These are phyloP conservation scores for Fusarium scirpi DNA, from an alignment of 2,329 filamentous ascomycete genomes.

Conservation along the genomic window DNA sequence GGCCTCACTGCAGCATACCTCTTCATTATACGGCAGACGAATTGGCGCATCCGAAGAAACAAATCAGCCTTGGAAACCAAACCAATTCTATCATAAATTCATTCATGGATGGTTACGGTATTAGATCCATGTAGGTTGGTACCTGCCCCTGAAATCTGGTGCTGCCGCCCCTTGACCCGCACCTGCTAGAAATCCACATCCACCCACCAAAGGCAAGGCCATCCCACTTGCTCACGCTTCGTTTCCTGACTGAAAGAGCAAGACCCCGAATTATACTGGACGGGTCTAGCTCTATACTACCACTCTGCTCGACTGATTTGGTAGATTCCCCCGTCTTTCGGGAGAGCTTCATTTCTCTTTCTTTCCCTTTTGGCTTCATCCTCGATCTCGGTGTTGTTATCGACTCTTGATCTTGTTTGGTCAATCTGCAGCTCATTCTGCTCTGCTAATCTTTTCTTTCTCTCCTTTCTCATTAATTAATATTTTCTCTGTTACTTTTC, in stretches of 20 bases:
- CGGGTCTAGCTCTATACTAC: conserved; percentile 16
- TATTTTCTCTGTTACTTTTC: conserved; percentile 1
- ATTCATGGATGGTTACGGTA: conserved; percentile 8
- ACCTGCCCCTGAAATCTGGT: conserved; percentile 45
- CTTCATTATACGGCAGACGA: background rate
- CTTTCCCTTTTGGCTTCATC: conserved; percentile 19
- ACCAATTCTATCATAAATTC: conserved; percentile 5
- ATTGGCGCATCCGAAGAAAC: background rate
- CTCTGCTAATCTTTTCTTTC: conserved; percentile 23
- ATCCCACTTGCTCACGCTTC: conserved; percentile 13
- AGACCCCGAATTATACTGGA: conserved; percentile 42
- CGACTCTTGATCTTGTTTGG: conserved; percentile 10
- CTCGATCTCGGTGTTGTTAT: conserved; percentile 11
- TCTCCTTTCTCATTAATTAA: conserved; percentile 29
- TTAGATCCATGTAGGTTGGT: conserved; percentile 31
- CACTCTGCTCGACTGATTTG: conserved; percentile 30
- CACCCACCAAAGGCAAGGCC: background rate
- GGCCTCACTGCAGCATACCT: background rate
- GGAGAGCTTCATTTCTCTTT: conserved; percentile 35
- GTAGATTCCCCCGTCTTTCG: conserved; percentile 40
- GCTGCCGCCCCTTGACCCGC: conserved; percentile 41
- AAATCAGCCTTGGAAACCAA: background rate
- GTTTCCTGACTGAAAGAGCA: conserved; percentile 30
- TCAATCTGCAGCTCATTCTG: conserved; percentile 16
- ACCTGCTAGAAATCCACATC: conserved; percentile 13